These are phyloP conservation scores for Polymyxa betae DNA, from an alignment of 208 protist species.

Conservation along the genomic window DNA sequence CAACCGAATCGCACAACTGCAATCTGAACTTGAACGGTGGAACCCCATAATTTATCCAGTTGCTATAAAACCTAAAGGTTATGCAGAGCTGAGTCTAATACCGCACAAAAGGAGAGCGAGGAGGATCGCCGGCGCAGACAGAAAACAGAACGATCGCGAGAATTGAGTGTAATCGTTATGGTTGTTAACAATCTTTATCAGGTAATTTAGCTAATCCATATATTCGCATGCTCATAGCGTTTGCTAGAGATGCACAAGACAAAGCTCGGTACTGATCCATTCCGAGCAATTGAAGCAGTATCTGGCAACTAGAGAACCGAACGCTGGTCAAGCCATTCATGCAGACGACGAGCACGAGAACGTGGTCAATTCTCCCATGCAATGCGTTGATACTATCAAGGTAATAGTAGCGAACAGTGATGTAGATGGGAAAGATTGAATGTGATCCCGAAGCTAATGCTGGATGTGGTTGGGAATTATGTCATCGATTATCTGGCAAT, in stretches of 20 bases:
- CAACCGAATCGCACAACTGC: constrained; percentile 30
- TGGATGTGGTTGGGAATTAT: constrained; percentile 30
- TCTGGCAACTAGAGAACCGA: neutral
- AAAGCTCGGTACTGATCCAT: neutral
- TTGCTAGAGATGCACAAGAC: neutral
- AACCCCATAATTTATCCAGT: neutral
- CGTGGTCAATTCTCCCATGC: neutral
- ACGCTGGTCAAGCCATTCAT: neutral
- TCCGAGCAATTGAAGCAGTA: constrained; percentile 48
- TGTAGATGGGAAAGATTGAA: neutral
- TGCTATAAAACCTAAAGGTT: neutral
- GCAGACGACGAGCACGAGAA: neutral
- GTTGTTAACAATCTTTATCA: constrained; percentile 44
- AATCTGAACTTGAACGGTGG: constrained; percentile 19
- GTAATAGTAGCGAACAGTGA: neutral
- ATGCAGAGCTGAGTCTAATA: neutral
- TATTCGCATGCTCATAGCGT: neutral
- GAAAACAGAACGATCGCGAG: constrained; percentile 20
- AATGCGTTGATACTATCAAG: neutral
- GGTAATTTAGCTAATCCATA: too few species aligned
- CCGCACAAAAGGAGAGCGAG: neutral
- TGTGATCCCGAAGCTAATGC: neutral
- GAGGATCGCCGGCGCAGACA: constrained; percentile 2
- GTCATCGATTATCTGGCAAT: constrained; percentile 29
- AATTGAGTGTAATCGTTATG: constrained; percentile 42